Conservation (phyloP, 1,284 basidiomycete genomes). For the Ustilago trichophora region DNA sequence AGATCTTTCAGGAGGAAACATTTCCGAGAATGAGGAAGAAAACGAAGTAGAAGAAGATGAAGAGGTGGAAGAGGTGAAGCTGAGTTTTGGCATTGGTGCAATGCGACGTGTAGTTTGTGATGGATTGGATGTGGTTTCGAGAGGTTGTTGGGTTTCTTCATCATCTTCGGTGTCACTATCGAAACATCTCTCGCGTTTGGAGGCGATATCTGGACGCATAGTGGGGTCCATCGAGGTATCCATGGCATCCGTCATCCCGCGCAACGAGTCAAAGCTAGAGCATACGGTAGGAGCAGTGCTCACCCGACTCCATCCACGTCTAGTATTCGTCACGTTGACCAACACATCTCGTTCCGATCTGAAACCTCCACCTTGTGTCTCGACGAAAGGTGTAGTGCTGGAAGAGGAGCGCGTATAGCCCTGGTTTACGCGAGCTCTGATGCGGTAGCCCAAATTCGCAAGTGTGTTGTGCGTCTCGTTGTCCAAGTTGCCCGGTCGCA, state of each 20-base stretch:
- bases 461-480: slow-evolving; percentile 9
- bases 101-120: too few species aligned
- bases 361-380: slow-evolving; percentile 4
- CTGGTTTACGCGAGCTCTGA: slow-evolving; percentile 23
- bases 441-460: slow-evolving; percentile 23
- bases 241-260: not conserved
- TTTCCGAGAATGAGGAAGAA: not conserved
- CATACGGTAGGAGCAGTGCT: not conserved
- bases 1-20: too few species aligned
- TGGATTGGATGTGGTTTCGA: too few species aligned
- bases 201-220: too few species aligned
- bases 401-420: slow-evolving; percentile 15
- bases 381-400: not conserved
- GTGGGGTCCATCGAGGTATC: too few species aligned
- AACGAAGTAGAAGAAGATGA: not conserved
- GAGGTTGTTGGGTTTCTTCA: too few species aligned
- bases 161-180: too few species aligned
- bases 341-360: slow-evolving; percentile 9
- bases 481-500: slow-evolving; percentile 11
- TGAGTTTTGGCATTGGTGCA: slow-evolving; percentile 4
- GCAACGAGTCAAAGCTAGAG: slow-evolving; percentile 2
- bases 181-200: too few species aligned
- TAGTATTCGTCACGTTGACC: not conserved
- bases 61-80: slow-evolving; percentile 14
- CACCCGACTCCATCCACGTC: slow-evolving; percentile 9